phyloP scores from a whole-genome alignment of 768 basidiomycete species.

The Kockovaella imperatae region DNA sequence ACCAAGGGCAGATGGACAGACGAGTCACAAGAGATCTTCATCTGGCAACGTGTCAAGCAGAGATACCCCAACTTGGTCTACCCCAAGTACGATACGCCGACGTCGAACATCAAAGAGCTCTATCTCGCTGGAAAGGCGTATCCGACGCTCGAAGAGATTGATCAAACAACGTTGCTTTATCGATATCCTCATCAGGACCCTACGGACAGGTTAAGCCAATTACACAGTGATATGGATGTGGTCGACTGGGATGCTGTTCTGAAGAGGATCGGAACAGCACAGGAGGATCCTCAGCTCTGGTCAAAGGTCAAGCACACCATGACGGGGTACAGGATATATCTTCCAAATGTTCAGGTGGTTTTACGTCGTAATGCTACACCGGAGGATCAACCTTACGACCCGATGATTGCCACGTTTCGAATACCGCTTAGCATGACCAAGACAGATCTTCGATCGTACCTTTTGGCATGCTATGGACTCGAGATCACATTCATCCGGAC shows the following conservation, averaged over 20 bases:
- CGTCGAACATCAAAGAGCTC: too few species aligned
- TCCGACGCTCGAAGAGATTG: too few species aligned
- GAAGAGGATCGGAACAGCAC: background rate
- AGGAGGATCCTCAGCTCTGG: background rate
- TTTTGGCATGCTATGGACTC: constrained; percentile 76
- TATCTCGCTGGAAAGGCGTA: too few species aligned
- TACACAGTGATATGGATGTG: background rate
- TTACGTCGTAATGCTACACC: constrained; percentile 77
- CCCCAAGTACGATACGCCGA: too few species aligned
- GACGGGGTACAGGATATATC: constrained; percentile 70
- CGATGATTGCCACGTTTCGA: constrained; percentile 89
- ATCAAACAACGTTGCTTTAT: too few species aligned
- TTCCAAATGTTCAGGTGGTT: constrained; percentile 76
- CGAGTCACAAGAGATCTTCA: too few species aligned
- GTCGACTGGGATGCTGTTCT: background rate
- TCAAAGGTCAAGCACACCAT: background rate
- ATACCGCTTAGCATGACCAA: constrained; percentile 82
- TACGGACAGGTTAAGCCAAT: too few species aligned
- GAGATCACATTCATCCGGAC: constrained; percentile 89
- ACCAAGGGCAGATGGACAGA: background rate
- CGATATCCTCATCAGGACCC: background rate
- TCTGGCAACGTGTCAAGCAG: too few species aligned
- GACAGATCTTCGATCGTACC: constrained; percentile 80
- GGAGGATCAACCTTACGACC: constrained; percentile 73
- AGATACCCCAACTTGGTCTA: too few species aligned